A percentile compares a stretch with the other conserved stretches of the same genome.
These are phyloP conservation scores for Colletotrichum costaricense DNA, from an alignment of 2,329 filamentous ascomycete genomes.

Conservation along the genomic window DNA sequence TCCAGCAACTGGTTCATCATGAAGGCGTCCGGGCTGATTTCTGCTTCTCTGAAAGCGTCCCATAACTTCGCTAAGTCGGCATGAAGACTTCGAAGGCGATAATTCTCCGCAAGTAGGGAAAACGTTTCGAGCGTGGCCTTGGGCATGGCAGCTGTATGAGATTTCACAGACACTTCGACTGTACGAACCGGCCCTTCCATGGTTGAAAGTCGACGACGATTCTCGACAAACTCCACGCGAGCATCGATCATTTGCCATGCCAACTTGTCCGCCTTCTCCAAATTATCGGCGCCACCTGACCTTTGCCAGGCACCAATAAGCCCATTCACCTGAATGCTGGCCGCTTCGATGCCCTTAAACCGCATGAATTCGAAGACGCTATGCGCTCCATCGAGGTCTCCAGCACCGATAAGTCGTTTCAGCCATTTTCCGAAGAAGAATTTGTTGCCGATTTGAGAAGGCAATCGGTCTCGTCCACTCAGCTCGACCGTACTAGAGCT, in stretches of 20 bases:
- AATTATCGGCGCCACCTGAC: slow-evolving; percentile 63
- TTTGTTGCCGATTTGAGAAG: slow-evolving; percentile 70
- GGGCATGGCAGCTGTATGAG: slow-evolving; percentile 51
- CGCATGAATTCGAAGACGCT: slow-evolving; percentile 83
- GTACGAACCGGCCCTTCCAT: slow-evolving; percentile 43
- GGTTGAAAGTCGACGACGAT: slow-evolving; percentile 49
- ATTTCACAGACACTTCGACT: slow-evolving; percentile 31
- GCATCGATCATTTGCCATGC: slow-evolving; percentile 82
- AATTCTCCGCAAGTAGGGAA: slow-evolving; percentile 78
- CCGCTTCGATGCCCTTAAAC: slow-evolving; percentile 72
- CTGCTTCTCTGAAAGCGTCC: slow-evolving; percentile 69
- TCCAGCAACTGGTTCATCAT: slow-evolving; percentile 85
- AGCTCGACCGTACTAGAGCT: slow-evolving; percentile 66
- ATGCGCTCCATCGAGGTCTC: slow-evolving; percentile 76
- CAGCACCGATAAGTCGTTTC: slow-evolving; percentile 81
- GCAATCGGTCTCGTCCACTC: slow-evolving; percentile 54
- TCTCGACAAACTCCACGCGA: slow-evolving; percentile 72
- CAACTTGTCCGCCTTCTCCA: slow-evolving; percentile 73
- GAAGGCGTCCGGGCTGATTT: slow-evolving; percentile 76
- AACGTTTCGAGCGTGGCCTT: slow-evolving; percentile 83
- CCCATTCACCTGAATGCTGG: slow-evolving; percentile 83
- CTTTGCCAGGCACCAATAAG: slow-evolving; percentile 84
- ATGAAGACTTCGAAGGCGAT: slow-evolving; percentile 71
- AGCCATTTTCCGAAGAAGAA: slow-evolving; percentile 93
- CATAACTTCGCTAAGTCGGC: slow-evolving; percentile 69